Conservation (phyloP, 768 basidiomycete genomes). For the Termitomyces sp. region DNA sequence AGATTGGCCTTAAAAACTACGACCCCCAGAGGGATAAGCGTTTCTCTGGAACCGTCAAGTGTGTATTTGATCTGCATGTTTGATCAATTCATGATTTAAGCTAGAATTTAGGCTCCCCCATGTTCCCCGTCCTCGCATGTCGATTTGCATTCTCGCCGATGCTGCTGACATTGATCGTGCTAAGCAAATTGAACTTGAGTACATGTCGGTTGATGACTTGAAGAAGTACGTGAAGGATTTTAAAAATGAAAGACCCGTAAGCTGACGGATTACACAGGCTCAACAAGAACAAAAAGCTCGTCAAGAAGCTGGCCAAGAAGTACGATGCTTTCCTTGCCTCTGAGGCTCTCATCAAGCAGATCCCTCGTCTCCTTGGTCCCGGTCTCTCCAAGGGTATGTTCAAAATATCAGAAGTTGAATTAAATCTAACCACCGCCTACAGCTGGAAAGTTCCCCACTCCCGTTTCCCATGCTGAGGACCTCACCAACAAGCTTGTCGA, state of each 20-base stretch:
- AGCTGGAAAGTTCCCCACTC: slow-evolving; percentile 99
- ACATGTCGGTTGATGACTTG: slow-evolving; percentile 99
- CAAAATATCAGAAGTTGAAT: not conserved
- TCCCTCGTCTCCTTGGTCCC: slow-evolving; percentile 98
- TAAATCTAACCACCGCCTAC: not conserved
- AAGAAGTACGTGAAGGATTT: slow-evolving; percentile 70
- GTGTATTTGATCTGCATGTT: slow-evolving; percentile 16
- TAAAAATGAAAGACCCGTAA: not conserved
- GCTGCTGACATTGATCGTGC: slow-evolving; percentile 98
- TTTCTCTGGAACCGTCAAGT: slow-evolving; percentile 99
- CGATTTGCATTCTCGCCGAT: slow-evolving; percentile 98
- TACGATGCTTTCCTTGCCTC: slow-evolving; percentile 99
- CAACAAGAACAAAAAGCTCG: slow-evolving; percentile 99
- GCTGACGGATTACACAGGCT: slow-evolving; percentile 42
- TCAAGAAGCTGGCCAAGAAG: slow-evolving; percentile 99
- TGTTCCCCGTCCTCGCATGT: slow-evolving; percentile 98
- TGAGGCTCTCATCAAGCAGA: slow-evolving; percentile 98
- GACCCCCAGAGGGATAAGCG: slow-evolving; percentile 99
- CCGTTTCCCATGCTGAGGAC: slow-evolving; percentile 90
- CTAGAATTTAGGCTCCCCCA: slow-evolving; percentile 70
- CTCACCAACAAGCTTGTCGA: slow-evolving; percentile 85
- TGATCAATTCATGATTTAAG: not conserved
- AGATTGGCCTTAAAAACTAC: slow-evolving; percentile 98
- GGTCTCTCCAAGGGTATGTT: slow-evolving; percentile 94
- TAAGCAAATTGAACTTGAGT: slow-evolving; percentile 95